Conservation (phyloP, 805 yeast genomes). For the Jamesozyma lodderae region DNA sequence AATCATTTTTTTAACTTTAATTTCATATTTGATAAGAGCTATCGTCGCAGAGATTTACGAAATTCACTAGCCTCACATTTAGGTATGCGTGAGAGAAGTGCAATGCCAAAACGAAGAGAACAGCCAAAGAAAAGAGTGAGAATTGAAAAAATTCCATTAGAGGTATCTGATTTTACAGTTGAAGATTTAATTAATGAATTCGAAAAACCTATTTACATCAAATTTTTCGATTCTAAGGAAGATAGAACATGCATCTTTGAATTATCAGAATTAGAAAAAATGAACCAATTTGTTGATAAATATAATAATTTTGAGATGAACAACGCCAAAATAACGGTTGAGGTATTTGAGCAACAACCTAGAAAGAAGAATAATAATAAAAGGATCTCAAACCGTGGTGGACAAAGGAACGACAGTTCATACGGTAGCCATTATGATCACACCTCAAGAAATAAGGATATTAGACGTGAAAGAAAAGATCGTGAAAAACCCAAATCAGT, state of each 20-base stretch:
- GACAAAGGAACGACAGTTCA: constrained; percentile 1
- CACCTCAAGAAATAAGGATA: neutral
- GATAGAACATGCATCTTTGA: constrained; percentile 26
- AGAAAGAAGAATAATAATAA: neutral
- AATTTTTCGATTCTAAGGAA: constrained; percentile 23
- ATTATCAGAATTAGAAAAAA: constrained; percentile 12
- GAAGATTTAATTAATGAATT: constrained; percentile 28
- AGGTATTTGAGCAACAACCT: constrained; percentile 12
- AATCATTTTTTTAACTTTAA: neutral
- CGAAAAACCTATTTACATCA: constrained; percentile 15
- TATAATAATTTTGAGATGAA: constrained; percentile 20
- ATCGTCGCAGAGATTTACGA: constrained; percentile 30
- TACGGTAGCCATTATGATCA: constrained; percentile 6
- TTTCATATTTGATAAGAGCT: constrained; percentile 10
- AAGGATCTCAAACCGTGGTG: neutral
- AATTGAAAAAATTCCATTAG: constrained; percentile 21
- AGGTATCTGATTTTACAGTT: constrained; percentile 23
- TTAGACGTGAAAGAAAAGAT: neutral
- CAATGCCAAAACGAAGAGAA: neutral
- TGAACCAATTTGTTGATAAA: constrained; percentile 19
- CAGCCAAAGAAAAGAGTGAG: constrained; percentile 19
- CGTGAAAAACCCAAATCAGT: constrained; percentile 10
- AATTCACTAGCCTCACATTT: constrained; percentile 23
- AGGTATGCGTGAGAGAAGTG: constrained; percentile 9
- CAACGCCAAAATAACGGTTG: constrained; percentile 16